Evolutionary conservation across 768 basidiomycete species (phyloP).

Genomic region (Podaxis pistillaris): DNA sequence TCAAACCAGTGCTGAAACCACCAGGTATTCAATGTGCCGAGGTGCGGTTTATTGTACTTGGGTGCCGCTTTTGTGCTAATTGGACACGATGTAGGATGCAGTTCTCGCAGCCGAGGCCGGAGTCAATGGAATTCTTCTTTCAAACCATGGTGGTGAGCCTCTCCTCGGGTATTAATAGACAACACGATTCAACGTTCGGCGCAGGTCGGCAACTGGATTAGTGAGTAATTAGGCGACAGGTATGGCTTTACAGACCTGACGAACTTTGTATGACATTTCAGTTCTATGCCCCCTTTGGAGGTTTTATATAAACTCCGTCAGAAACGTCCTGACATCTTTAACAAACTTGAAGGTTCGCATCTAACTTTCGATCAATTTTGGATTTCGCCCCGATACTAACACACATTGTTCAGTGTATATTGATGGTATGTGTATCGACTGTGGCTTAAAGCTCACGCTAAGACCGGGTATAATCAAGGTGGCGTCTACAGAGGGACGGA

Average conservation of each 20-base stretch:
- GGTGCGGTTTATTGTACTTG: conserved; percentile 29
- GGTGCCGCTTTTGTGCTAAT: background rate
- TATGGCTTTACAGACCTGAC: background rate
- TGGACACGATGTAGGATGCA: conserved; percentile 62
- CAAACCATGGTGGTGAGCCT: conserved; percentile 84
- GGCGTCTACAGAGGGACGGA: conserved; percentile 37
- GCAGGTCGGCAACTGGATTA: conserved; percentile 80
- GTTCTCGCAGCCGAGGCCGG: conserved; percentile 81
- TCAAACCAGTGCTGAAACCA: background rate
- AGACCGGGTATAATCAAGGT: conserved; percentile 8
- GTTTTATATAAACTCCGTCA: conserved; percentile 71
- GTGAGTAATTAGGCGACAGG: conserved; percentile 36
- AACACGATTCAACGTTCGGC: background rate
- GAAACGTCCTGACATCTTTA: conserved; percentile 73
- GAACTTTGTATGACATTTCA: conserved; percentile 30
- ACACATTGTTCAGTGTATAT: conserved; percentile 61
- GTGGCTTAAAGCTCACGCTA: background rate
- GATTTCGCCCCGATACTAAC: conserved; percentile 12
- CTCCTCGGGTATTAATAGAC: background rate
- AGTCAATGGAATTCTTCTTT: conserved; percentile 84
- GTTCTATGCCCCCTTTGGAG: conserved; percentile 76
- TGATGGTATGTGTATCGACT: conserved; percentile 51
- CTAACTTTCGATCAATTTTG: background rate
- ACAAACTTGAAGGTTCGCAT: conserved; percentile 60
- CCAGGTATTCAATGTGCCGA: conserved; percentile 74